phyloP scores from a whole-genome alignment of 805 yeast species.

The Saccharomyces eubayanus region DNA sequence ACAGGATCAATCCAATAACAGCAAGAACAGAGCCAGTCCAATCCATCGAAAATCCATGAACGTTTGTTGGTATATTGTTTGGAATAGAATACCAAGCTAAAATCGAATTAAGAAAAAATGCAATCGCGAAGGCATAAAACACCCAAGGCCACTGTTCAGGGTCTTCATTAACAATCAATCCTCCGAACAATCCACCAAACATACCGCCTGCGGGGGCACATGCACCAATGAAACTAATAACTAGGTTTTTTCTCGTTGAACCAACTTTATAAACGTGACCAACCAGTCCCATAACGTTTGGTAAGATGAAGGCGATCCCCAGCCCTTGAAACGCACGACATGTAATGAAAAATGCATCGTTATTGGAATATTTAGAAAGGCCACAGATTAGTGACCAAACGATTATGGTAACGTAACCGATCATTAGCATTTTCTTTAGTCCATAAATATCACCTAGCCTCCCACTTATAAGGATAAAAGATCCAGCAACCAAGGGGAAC shows the following conservation, averaged over 20 bases:
- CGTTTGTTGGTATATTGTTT: conserved; percentile 21
- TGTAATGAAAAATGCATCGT: conserved; percentile 42
- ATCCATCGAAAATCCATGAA: conserved; percentile 33
- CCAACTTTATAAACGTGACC: conserved; percentile 38
- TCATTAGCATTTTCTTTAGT: conserved; percentile 41
- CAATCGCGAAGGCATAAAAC: conserved; percentile 24
- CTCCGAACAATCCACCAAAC: conserved; percentile 44
- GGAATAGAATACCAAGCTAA: conserved; percentile 24
- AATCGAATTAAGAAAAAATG: conserved; percentile 11
- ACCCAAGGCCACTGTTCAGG: conserved; percentile 49
- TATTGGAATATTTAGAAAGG: conserved; percentile 41
- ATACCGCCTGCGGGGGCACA: conserved; percentile 56
- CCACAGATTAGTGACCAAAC: conserved; percentile 61
- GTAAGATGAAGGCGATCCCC: conserved; percentile 50
- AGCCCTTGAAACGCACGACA: conserved; percentile 55
- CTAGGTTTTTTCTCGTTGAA: conserved; percentile 43
- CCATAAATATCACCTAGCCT: conserved; percentile 68
- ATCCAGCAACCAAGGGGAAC: conserved; percentile 61
- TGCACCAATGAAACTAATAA: conserved; percentile 48
- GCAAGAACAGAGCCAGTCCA: conserved; percentile 50
- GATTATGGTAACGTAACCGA: conserved; percentile 48
- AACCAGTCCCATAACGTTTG: conserved; percentile 50
- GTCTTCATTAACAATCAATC: conserved; percentile 32
- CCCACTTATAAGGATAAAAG: conserved; percentile 62
- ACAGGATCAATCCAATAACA: conserved; percentile 48